Evolutionary conservation across 2,329 filamentous ascomycete genomes (phyloP).

Genomic region (Xylaria sp.): DNA sequence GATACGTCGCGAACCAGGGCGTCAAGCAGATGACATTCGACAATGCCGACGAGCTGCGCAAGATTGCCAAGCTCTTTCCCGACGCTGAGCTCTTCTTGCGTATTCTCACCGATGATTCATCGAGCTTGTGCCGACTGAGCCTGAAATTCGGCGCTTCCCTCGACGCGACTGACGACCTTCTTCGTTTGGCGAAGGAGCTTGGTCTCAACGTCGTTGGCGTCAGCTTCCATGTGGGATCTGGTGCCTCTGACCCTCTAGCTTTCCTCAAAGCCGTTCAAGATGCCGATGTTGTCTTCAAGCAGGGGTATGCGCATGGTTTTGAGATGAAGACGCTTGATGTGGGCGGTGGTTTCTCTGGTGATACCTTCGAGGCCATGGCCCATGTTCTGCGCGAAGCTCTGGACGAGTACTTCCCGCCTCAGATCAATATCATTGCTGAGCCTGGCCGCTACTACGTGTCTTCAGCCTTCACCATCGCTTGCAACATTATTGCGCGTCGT

Average conservation of each 20-base stretch:
- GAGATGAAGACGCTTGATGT: constrained; percentile 88
- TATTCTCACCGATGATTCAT: constrained; percentile 95
- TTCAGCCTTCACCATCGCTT: constrained; percentile 90
- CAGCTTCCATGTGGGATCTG: constrained; percentile 97
- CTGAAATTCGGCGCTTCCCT: constrained; percentile 96
- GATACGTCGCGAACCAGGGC: constrained; percentile 80
- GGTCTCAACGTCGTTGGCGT: constrained; percentile 92
- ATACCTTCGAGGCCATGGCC: constrained; percentile 92
- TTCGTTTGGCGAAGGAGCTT: constrained; percentile 79
- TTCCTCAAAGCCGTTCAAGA: constrained; percentile 92
- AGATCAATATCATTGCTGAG: constrained; percentile 88
- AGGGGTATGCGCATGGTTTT: constrained; percentile 77
- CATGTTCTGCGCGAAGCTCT: constrained; percentile 78
- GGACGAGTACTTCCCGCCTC: constrained; percentile 84
- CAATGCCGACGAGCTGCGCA: constrained; percentile 96
- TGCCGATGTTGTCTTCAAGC: constrained; percentile 86
- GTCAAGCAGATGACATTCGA: constrained; percentile 99
- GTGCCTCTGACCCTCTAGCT: constrained; percentile 89
- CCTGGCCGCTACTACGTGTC: constrained; percentile 96
- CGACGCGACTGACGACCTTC: constrained; percentile 77
- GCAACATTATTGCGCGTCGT: constrained; percentile 94
- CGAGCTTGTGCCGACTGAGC: constrained; percentile 91
- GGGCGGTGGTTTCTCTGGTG: constrained; percentile 88
- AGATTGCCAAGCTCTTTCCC: constrained; percentile 91
- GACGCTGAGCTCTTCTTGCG: constrained; percentile 90